Base-by-base conservation (phyloP, 805 yeast species). In the Kazachstania psychrophila region DNA sequence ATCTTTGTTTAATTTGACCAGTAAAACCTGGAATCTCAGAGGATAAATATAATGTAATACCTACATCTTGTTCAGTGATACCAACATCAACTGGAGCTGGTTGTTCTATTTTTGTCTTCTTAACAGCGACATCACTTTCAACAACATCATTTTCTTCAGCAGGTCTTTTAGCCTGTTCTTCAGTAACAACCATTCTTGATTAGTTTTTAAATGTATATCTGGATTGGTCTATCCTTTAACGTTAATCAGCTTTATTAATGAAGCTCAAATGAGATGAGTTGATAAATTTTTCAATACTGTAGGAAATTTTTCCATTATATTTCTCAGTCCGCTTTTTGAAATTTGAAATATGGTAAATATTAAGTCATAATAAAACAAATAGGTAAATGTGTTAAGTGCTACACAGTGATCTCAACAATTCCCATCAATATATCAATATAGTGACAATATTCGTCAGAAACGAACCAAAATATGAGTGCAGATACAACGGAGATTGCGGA, bases 1-100 rank as follows among this genome's bases (percentile, higher is more conserved):
- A 88, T 43, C 96, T 68, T 53, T 84, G 94, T 58, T 92, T 92
- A 49, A 92, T 66, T 11, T 72, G 69, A 2, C 97, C 98, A 13
- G 58, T 56, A 45, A 92, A 85, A 3, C 96, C 94, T 8, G 66
- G 58, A 18, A 66, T 49, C 4, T 64, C 68, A 2, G 66, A 55
- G 33, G 75, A 73, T 24, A 86, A 61, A 49, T 65, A 88, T 35
- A 74, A 73, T 1, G 85, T 77, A 45, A 92, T 89, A 5, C 98
- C 98, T 8, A 92, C 98, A 56, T 87, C 94, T 2, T 45, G 25
- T 54, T 88, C 96, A 36, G 68, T 70, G 33, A 81, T 70, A 8
- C 81, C 78, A 26, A 37, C 38, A 19, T 40, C 46, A 9, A 8
- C 8, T 7, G 24, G n/a, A 3, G 13, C 7, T 2, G 17, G 12